Evolutionary conservation across 768 basidiomycete species (phyloP), one percentile per base, ranked within the genome.

Genomic region (Hygrophoropsis aurantiaca): DNA sequence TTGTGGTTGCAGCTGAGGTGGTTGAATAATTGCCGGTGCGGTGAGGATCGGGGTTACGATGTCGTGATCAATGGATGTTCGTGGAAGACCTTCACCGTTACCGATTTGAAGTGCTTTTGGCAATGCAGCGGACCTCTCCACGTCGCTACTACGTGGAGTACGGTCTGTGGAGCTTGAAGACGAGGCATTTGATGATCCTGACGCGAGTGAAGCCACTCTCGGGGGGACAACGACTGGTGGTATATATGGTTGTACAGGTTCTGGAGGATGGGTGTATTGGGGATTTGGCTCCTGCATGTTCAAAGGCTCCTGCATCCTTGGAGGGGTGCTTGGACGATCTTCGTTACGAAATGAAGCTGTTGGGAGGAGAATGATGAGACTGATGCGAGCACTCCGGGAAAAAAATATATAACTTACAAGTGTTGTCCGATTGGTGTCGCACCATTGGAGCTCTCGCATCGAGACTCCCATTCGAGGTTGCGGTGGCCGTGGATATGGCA

Each of bases 371-470:
- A 24, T 34, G 25, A 25, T 48, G 4, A 36, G 13, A 25, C n/a
- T n/a, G 42, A n/a, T 0, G 24, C 35, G 7, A 36, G 25, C 20
- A 37, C 19, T 35, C 10, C 20, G 3, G 18, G 42, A 24, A 33
- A 30, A 8, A 40, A 0, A 13, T 25, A 11, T 27, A 37, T n/a
- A 4, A 40, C 30, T 18, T 21, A 74, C 74, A 60, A 44, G 65
- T 58, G 9, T 68, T 58, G 38, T 69, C 73, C 18, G 69, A 69
- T 21, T 58, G 49, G 40, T 59, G 53, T 34, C 64, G 57, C 20
- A 49, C 37, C 47, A 61, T 27, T 30, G 55, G 43, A 3, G 45
- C 34, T 30, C 60, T 57, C 13, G 59, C 61, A 37, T 74, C 70
- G 13, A 49, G 26, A 20, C 54, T 44, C 4, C 43, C 51, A 32